Evolutionary conservation across 1,284 basidiomycete species (phyloP).

Genomic region (Entoloma clypeatum): DNA sequence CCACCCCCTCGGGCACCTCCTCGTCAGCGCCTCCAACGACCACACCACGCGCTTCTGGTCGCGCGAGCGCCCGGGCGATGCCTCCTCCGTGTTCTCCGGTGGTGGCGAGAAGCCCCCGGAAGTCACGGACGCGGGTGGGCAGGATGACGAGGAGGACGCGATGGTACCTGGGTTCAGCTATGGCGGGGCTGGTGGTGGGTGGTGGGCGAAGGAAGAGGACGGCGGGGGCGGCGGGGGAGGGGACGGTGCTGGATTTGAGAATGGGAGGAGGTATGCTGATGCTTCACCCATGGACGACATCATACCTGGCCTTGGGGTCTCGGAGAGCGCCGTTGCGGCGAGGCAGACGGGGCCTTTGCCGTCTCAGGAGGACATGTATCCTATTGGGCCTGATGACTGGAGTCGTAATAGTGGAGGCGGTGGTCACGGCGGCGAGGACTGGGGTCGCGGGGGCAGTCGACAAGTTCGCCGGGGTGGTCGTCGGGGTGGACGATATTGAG

Average conservation of each 20-base stretch:
- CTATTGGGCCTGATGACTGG: conserved; percentile 28
- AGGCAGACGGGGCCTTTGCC: conserved; percentile 29
- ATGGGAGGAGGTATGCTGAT: conserved; percentile 13
- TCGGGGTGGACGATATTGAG: conserved; percentile 25
- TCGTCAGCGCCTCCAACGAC: conserved; percentile 92
- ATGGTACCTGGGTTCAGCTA: conserved; percentile 63
- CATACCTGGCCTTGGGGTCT: conserved; percentile 50
- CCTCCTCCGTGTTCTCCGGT: conserved; percentile 62
- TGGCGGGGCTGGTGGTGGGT: conserved; percentile 23
- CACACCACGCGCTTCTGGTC: conserved; percentile 98
- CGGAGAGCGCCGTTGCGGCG: conserved; percentile 18
- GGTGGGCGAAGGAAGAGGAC: conserved; percentile 43
- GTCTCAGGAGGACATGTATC: conserved; percentile 33
- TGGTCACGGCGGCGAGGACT: conserved; percentile 25
- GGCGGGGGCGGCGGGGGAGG: conserved; percentile 23
- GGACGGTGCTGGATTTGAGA: conserved; percentile 23
- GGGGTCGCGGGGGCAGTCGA: conserved; percentile 27
- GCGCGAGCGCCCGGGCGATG: conserved; percentile 78
- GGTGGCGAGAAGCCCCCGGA: conserved; percentile 77
- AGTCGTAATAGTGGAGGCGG: conserved; percentile 22
- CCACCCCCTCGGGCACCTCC: conserved; percentile 94
- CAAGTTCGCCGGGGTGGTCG: conserved; percentile 32
- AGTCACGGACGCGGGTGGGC: conserved; percentile 49
- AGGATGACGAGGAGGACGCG: conserved; percentile 74
- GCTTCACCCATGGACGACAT: conserved; percentile 34